Evolutionary conservation across 2,329 filamentous ascomycete species (phyloP), one percentile per base, ranked within the genome.

Genomic region (Hortaea werneckii): DNA sequence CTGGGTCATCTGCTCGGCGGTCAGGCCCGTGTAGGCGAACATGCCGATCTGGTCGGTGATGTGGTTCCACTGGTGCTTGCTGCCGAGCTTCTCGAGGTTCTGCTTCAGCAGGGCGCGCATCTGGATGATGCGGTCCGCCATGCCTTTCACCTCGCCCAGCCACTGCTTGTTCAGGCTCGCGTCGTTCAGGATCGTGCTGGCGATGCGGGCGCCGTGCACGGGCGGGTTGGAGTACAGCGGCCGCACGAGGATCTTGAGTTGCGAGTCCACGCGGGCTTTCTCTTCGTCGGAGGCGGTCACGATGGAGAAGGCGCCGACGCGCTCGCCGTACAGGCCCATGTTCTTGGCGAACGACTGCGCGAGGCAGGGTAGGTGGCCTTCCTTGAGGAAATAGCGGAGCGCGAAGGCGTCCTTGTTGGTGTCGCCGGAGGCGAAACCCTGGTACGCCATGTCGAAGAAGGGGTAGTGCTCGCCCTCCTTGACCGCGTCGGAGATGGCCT

Each of bases 381-480:
- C 75, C 72, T 87, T 78, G 66, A 95, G 81, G 67, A 98, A 98
- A 77, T 95, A 77, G 57, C 92, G 82, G 56, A 96, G 78, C 50
- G 92, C 87, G 66, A 90, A 96, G 54, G 92, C 92, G 66, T 98
- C 90, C 69, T 82, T 82, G 75, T 94, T 80, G 54, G 86, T 92
- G 71, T 94, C 80, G 58, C 90, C 90, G 54, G 84, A 92, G 59
- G 90, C 90, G 64, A 98, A 96, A 60, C 90, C 90, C 74, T 98
- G 90, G 78, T 98, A 98, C 54, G 90, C 90, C 89, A 95, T 95
- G 70, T 96, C 90, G 74, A 96, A 98, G 80, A 98, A 95, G 60
- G 87, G 82, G 67, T 84, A 94, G 78, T 96, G 90, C 42, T 77
- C 82, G 67, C 85, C 81, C 65, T 80, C 78, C 79, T 94, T 94